Evolutionary conservation across 352 stramenopile genomes (phyloP).

Genomic region (Phytophthora podocarpi): DNA sequence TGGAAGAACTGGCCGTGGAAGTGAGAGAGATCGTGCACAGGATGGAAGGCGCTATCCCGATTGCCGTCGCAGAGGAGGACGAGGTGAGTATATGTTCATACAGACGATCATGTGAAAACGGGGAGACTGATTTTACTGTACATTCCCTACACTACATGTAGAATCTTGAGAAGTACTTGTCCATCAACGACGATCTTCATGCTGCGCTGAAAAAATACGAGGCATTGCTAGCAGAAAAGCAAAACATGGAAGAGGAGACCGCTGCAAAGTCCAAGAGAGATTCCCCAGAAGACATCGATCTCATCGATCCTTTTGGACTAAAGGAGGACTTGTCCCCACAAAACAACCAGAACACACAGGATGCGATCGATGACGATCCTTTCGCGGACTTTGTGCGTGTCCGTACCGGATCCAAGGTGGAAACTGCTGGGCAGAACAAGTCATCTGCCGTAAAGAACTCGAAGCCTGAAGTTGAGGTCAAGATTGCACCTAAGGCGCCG

Average conservation of each 20-base stretch:
- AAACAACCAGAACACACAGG: conserved; percentile 44
- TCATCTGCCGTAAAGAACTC: neutral
- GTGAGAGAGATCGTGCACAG: conserved; percentile 64
- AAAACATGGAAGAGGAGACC: conserved; percentile 19
- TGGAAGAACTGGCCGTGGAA: conserved; percentile 71
- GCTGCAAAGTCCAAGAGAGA: neutral
- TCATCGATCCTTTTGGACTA: conserved; percentile 36
- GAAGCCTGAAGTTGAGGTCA: conserved; percentile 5
- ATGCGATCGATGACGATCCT: conserved; percentile 50
- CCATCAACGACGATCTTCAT: conserved; percentile 73
- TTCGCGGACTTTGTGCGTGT: conserved; percentile 69
- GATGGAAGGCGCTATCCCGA: conserved; percentile 68
- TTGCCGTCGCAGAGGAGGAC: conserved; percentile 55
- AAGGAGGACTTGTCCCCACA: conserved; percentile 9
- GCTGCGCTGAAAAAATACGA: conserved; percentile 65
- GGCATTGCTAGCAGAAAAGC: conserved; percentile 37
- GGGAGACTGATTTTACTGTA: neutral
- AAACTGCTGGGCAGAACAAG: conserved; percentile 12
- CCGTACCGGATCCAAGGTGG: conserved; percentile 34
- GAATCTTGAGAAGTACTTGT: conserved; percentile 69
- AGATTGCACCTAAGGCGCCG: conserved; percentile 10
- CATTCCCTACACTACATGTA: conserved; percentile 22
- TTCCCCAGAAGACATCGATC: conserved; percentile 20
- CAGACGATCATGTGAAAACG: neutral
- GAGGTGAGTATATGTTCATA: conserved; percentile 34